Evolutionary conservation across 495 filamentous ascomycete species (phyloP).

Genomic region (Pyrenopolyporus hunteri): DNA sequence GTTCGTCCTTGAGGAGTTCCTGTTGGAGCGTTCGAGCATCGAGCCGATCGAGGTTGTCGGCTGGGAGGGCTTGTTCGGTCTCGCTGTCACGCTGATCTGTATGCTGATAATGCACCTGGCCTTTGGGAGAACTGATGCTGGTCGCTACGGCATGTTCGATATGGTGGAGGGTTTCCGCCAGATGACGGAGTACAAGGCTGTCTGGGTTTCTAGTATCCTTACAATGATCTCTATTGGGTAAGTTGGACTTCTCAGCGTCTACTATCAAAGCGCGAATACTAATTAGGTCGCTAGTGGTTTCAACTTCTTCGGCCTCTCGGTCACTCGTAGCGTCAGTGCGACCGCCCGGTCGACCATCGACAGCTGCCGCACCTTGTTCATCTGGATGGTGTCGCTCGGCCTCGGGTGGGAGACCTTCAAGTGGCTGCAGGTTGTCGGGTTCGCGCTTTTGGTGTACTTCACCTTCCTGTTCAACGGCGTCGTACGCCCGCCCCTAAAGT

Average conservation of each 20-base stretch:
- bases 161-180: constrained; percentile 81
- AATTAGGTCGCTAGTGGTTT: constrained; percentile 69
- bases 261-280: constrained; percentile 12
- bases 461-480: constrained; percentile 97
- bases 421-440: constrained; percentile 92
- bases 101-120: constrained; percentile 81
- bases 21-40: constrained; percentile 86
- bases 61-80: constrained; percentile 95
- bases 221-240: constrained; percentile 99
- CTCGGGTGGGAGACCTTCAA: constrained; percentile 98
- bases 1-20: constrained; percentile 94
- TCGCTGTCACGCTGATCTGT: constrained; percentile 75
- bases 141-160: constrained; percentile 86
- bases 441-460: constrained; percentile 89
- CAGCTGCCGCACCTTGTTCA: constrained; percentile 96
- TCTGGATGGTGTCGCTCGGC: constrained; percentile 93
- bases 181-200: constrained; percentile 68
- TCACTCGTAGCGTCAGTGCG: constrained; percentile 85
- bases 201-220: constrained; percentile 75
- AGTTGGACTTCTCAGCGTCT: constrained; percentile 41
- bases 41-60: constrained; percentile 91
- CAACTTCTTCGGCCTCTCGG: constrained; percentile 96
- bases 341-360: constrained; percentile 95
- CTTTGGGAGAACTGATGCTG: constrained; percentile 75
- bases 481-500: constrained; percentile 73